Base-by-base conservation (phyloP, 306 rosid species). In the Echinosophora koreensis region DNA sequence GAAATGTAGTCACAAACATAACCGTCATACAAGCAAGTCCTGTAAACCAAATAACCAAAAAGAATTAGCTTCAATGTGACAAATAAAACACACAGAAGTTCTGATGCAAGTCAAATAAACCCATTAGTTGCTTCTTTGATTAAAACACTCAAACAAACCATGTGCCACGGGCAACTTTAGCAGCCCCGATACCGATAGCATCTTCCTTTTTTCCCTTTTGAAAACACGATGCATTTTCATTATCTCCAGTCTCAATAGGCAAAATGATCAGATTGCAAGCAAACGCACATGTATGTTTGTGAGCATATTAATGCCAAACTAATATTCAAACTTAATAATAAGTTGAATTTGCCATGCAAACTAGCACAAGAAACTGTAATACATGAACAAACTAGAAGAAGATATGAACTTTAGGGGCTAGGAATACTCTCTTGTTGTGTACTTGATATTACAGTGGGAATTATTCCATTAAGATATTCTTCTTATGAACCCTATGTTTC, bases 11-110 rank as follows among this genome's bases (percentile, higher is more conserved):
- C 50, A 86, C 77, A 39, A 92, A 90, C 89, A 92, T 89, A 42
- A 92, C 94, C 8, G 91, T 82, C 85, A 90, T 86, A 88, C 92
- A 92, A 82, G 94, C 97, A 16, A 92, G 88, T 79, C 97, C 96
- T 92, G 87, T 1, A 16, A 84, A 83, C 62, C 84, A 86, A 74
- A 80, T 72, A 65, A 18, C 55, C 74, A 80, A 78, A 66, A 57
- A 39, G 32, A 62, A 62, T 76, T 35, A 50, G 51, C 50, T 56
- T 67, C 73, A 57, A 70, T 58, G 10, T 30, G 73, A 73, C 16
- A 58, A 72, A 51, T 38, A 75, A 57, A 73, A 72, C 18, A 28
- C 42, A 34, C 6, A 1, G 13, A 17, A 49, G 60, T 10, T 78
- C n/a, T 38, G 30, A 51, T 7, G 64, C 51, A 27, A 57, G 35